phyloP scores from a whole-genome alignment of 2,329 filamentous ascomycete species.

The Pyrenophora teres region DNA sequence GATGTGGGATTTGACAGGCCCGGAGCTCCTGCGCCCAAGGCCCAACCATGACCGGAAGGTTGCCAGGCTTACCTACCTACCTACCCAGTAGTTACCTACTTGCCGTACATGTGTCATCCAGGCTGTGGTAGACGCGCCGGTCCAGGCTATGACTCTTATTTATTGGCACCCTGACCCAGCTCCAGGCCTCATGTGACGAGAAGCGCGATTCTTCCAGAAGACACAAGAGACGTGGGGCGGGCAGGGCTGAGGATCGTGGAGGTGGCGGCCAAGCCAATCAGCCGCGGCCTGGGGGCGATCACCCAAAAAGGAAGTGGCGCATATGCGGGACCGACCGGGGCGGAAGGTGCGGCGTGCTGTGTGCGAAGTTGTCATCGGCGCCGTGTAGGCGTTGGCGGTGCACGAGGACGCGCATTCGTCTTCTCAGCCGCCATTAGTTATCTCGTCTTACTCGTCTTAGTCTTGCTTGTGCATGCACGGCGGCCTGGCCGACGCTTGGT shows the following conservation, averaged over 20 bases:
- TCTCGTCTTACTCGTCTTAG: background rate
- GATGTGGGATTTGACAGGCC: conserved; percentile 9
- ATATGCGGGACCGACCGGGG: conserved; percentile 1
- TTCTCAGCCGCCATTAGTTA: conserved; percentile 8
- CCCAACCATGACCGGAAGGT: background rate
- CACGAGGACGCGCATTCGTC: conserved; percentile 3
- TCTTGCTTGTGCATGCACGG: conserved; percentile 10
- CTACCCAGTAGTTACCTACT: too few relatives aligned
- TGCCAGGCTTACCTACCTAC: background rate
- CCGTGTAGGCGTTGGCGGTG: too few relatives aligned
- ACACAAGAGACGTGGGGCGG: conserved; percentile 2
- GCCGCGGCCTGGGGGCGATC: background rate
- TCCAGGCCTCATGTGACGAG: too few relatives aligned
- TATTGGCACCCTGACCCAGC: too few relatives aligned
- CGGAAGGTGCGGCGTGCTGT: background rate
- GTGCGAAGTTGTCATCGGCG: background rate
- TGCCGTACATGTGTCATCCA: background rate
- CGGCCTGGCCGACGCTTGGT: background rate
- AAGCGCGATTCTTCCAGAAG: background rate
- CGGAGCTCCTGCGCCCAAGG: background rate
- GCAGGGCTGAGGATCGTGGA: conserved; percentile 7
- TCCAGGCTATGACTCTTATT: background rate
- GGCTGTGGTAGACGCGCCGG: background rate
- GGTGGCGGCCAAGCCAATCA: conserved; percentile 4
- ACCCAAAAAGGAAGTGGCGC: background rate